Percentiles rank a stretch among this genome's conserved stretches.
Evolutionary conservation across 768 basidiomycete genomes (phyloP).

Genomic region (Suillus plorans): DNA sequence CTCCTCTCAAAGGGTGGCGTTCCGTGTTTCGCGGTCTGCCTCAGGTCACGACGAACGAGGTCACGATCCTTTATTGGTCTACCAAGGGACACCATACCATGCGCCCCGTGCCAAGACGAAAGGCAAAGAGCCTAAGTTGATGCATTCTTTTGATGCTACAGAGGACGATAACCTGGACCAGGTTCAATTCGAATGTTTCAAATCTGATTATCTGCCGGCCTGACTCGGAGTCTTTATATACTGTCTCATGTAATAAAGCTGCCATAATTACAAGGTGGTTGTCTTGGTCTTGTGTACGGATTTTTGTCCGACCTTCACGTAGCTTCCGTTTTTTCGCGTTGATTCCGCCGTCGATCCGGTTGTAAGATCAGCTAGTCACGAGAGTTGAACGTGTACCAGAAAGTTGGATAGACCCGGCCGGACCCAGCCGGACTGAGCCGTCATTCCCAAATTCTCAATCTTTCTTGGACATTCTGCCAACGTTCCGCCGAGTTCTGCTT

Average conservation of each 20-base stretch:
- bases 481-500: neutral
- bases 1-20: slow-evolving; percentile 46
- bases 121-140: neutral
- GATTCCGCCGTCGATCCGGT: neutral
- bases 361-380: neutral
- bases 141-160: neutral
- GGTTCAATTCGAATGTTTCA: neutral
- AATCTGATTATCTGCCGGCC: neutral
- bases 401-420: neutral
- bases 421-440: neutral
- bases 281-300: neutral
- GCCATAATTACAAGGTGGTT: neutral
- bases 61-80: neutral
- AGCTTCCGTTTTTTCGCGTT: neutral
- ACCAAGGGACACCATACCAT: neutral
- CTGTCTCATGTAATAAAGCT: neutral
- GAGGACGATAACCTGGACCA: neutral
- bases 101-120: neutral
- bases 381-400: neutral
- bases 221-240: neutral
- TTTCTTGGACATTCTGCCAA: neutral
- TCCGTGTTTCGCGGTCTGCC: neutral
- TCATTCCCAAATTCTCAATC: neutral
- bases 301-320: neutral
- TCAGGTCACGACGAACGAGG: neutral